A percentile compares a stretch with the other conserved stretches of the same genome.
Evolutionary conservation across 2,329 filamentous ascomycete species (phyloP).

Genomic region (Fonsecaea pugnacius): DNA sequence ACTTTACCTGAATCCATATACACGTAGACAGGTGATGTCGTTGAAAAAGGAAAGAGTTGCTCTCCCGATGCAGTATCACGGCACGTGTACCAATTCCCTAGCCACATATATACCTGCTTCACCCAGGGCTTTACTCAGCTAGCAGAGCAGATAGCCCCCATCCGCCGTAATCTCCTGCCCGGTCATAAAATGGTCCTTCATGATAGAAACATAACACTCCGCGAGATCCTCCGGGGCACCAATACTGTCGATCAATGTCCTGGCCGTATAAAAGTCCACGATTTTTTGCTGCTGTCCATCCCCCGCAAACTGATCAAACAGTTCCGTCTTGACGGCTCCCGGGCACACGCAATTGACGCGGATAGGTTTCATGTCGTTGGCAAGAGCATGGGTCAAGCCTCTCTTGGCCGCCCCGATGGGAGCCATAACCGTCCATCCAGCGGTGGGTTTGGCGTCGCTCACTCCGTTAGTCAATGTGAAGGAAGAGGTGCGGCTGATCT

Average conservation of each 20-base stretch:
- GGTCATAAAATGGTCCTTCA: slow-evolving; percentile 50
- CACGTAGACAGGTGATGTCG: background rate
- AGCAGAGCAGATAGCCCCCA: slow-evolving; percentile 44
- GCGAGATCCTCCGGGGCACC: slow-evolving; percentile 46
- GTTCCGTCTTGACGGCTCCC: slow-evolving; percentile 48
- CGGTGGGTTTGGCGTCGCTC: slow-evolving; percentile 42
- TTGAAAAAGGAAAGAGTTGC: background rate
- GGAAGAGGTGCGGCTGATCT: slow-evolving; percentile 39
- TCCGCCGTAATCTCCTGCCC: slow-evolving; percentile 44
- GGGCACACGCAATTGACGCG: slow-evolving; percentile 50
- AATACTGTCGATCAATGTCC: slow-evolving; percentile 38
- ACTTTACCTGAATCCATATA: background rate
- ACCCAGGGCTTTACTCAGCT: background rate
- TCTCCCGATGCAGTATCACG: background rate
- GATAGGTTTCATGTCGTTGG: slow-evolving; percentile 50
- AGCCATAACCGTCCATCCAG: slow-evolving; percentile 42
- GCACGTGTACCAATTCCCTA: background rate
- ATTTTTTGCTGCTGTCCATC: slow-evolving; percentile 38
- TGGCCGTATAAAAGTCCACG: slow-evolving; percentile 43
- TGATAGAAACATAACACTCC: slow-evolving; percentile 51
- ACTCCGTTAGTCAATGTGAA: slow-evolving; percentile 50
- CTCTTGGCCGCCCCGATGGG: slow-evolving; percentile 39
- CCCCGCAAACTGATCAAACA: slow-evolving; percentile 41
- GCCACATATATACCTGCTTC: background rate
- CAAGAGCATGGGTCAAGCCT: slow-evolving; percentile 45